Evolutionary conservation across 75 land plant species (phyloP), one percentile per base, ranked within the genome.

Genomic region (Pinus albicaulis): DNA sequence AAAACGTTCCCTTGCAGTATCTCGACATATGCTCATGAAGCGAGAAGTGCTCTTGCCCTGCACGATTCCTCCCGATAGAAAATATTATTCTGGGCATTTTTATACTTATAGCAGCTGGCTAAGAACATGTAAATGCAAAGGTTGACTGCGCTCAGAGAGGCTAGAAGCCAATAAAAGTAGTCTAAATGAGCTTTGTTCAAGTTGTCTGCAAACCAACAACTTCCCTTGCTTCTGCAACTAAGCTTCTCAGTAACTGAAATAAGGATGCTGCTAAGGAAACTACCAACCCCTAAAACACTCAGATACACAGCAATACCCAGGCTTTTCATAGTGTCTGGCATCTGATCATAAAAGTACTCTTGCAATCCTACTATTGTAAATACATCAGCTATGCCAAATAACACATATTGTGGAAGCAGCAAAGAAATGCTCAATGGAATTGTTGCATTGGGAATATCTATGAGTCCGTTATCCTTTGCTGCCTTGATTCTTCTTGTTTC

Each of bases 311-410:
- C 95, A 5, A 38, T 88, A 4, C 93, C 99, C 58, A 92, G 80
- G 34, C 91, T 94, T 60, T 91, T 86, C 93, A 96, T 92, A 36
- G 83, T 85, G 4, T 78, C 77, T 23, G 96, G 99, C 52, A 92
- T 95, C 75, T 92, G 93, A 26, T 80, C 70, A 77, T 92, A 96
- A 73, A 94, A 93, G 77, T 90, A 94, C 79, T 96, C 99, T 78
- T 91, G 91, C 86, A 92, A 87, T 12, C 99, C 99, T 28, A 94
- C 89, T n/a, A 89, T 84, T 0, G 96, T 91, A 77, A 96, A 96
- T 5, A 96, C 92, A 74, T 96, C 99, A 2, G 97, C 89, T 16
- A 92, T 76, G 0, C 99, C 99, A 52, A 92, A 56, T 0, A 96
- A 63, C 23, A 96, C 74, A 79, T 90, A 96, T 66, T 96, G 99